These are phyloP conservation scores for Akanthomyces lecanii DNA, from an alignment of 2,329 filamentous ascomycete species.

Conservation along the genomic window DNA sequence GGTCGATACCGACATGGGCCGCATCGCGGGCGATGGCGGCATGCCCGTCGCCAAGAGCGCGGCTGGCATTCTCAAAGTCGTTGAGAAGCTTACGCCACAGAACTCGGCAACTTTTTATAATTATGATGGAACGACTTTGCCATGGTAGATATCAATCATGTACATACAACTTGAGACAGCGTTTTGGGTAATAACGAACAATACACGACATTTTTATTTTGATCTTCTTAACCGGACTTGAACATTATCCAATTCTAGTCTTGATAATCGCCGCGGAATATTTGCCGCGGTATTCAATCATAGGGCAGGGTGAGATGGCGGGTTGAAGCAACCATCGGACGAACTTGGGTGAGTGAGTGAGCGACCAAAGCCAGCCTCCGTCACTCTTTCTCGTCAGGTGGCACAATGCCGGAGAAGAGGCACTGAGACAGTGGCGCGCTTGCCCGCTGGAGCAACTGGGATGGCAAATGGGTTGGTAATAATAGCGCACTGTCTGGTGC, in stretches of 20 bases:
- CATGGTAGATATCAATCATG: slow-evolving; percentile 4
- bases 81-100: slow-evolving; percentile 8
- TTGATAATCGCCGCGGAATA: no score
- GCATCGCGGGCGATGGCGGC: slow-evolving; percentile 6
- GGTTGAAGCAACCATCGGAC: no score
- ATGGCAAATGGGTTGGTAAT: neutral
- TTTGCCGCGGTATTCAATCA: no score
- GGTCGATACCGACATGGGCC: slow-evolving; percentile 13
- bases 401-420: neutral
- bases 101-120: slow-evolving; percentile 15
- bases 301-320: no score
- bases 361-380: neutral
- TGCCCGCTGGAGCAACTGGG: neutral
- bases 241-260: no score
- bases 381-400: neutral
- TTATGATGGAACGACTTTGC: slow-evolving; percentile 14
- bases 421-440: neutral
- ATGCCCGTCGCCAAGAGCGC: slow-evolving; percentile 11
- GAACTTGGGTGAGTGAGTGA: no score
- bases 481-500: neutral
- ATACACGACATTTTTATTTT: neutral
- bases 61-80: slow-evolving; percentile 10
- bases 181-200: neutral
- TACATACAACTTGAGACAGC: neutral
- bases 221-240: neutral